Percentiles rank a stretch among this genome's conserved stretches.
phyloP scores from a whole-genome alignment of 371 early-diverging fungal genomes.

The Capillidium rhysosporum region DNA sequence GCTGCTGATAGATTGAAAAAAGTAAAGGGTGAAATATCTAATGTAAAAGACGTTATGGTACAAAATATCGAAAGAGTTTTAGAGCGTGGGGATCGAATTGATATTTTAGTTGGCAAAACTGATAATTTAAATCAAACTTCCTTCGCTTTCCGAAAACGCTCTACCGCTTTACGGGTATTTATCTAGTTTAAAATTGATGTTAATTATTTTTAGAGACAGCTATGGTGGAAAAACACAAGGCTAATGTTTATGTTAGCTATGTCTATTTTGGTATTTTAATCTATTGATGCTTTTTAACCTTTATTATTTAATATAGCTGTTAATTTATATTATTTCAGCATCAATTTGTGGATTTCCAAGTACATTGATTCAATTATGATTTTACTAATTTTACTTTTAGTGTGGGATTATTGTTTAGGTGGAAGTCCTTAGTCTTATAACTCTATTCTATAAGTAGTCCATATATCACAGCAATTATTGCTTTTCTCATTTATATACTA shows the following conservation, averaged over 20 bases:
- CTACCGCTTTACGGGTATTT: conserved; percentile 54
- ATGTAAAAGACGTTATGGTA: conserved; percentile 87
- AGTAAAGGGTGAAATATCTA: conserved; percentile 76
- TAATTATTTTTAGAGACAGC: conserved; percentile 26
- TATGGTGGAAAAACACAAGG: conserved; percentile 90
- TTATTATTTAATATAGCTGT: conserved; percentile 20
- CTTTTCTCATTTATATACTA: no score
- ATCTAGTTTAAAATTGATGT: not conserved
- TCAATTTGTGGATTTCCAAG: conserved; percentile 49
- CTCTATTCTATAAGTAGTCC: no score
- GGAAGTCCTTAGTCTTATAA: no score
- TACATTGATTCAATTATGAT: conserved; percentile 4
- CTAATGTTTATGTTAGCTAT: conserved; percentile 46
- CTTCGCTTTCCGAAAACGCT: conserved; percentile 74
- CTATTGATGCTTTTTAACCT: no score
- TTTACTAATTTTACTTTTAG: not conserved
- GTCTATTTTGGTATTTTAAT: not conserved
- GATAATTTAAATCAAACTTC: conserved; percentile 70
- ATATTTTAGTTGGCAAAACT: conserved; percentile 77
- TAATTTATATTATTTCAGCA: conserved; percentile 39
- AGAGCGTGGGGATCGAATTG: conserved; percentile 81
- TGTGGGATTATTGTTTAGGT: no score
- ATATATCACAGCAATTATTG: no score
- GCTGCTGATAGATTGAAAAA: conserved; percentile 55
- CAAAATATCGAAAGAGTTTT: conserved; percentile 84